Percentiles rank a stretch among this genome's conserved stretches.
These are phyloP conservation scores for Ballota nigra DNA, from an alignment of 257 asterid species.

Conservation along the genomic window DNA sequence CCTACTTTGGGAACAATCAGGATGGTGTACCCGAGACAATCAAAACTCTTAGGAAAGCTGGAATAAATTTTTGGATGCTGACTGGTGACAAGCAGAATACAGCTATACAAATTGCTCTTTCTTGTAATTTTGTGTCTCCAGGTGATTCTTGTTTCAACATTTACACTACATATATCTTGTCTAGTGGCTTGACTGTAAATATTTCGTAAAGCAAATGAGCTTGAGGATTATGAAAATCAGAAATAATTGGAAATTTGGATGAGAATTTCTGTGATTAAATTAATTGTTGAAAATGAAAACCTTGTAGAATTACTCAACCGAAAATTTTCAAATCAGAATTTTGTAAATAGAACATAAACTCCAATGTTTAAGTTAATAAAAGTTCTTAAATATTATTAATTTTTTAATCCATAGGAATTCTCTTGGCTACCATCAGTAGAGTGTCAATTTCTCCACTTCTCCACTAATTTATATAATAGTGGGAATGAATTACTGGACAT, in stretches of 20 bases:
- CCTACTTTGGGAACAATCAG: constrained; percentile 40
- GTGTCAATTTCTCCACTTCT: neutral
- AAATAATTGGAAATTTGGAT: constrained; percentile 12
- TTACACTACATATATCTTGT: constrained; percentile 11
- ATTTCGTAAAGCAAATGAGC: neutral
- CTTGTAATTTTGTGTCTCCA: constrained; percentile 95
- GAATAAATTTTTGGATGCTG: constrained; percentile 98
- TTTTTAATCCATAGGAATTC: neutral
- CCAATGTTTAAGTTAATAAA: neutral
- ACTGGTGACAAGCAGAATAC: constrained; percentile 98
- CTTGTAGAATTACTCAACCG: neutral
- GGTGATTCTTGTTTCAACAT: constrained; percentile 42
- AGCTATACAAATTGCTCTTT: constrained; percentile 95
- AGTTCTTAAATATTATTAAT: neutral
- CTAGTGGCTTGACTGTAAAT: constrained; percentile 3
- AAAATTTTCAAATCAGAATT: neutral
- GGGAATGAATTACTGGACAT: too few relatives aligned
- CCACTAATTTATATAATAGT: neutral
- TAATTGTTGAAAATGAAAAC: constrained; percentile 3
- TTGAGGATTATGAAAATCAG: constrained; percentile 1
- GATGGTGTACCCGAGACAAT: constrained; percentile 98
- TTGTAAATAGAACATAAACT: neutral
- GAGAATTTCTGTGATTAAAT: neutral
- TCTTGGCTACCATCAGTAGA: neutral
- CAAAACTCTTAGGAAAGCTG: constrained; percentile 85